Base-by-base conservation (phyloP, 2,329 filamentous ascomycete genomes). In the Sarocladiaceae sp. region DNA sequence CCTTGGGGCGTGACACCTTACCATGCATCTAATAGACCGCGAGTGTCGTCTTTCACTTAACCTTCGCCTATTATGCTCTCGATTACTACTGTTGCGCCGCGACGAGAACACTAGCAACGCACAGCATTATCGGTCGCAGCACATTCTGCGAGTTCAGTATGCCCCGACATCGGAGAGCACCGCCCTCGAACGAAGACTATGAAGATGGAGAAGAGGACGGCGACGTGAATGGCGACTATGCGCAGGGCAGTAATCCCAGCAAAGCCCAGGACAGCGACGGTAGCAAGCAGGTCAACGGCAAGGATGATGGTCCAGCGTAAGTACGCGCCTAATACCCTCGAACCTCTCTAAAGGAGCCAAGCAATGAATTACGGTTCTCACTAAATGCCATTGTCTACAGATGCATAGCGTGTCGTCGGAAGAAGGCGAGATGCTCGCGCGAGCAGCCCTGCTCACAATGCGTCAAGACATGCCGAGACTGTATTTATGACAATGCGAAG, bases 381-480 rank as follows among this genome's bases (percentile, higher is more conserved):
- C 29, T 33, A 33, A 10, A 8, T 33, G 29, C 8, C 29, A 33
- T 10, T 36, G 29, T 10, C 10, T 10, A 33, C 22, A 57, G 56
- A 26, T 75, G 71, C 44, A 70, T 73, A 50, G 64, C 69, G 0
- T 76, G 73, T 57, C 68, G 72, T 4, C 71, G 66, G 50, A 73
- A 71, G 56, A 75, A 76, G 49, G 67, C 72, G 15, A 71, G 70
- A 39, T 76, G 73, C 58, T 69, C 70, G 23, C 61, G 71, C 20
- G 59, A 64, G 25, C 68, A 71, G 46, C 72, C 73, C 7, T 76
- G 73, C 54, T 67, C 70, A 1, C 67, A 72, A 48, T 75, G 72
- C 49, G 55, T 64, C 3, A 56, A 54, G 37, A 54, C 31, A 58
- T 59, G 55, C 7, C 54, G 62, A 5, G 62, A 68, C 13, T 71